These are phyloP conservation scores for Acaromyces ingoldii DNA, from an alignment of 1,284 basidiomycete genomes.

Conservation along the genomic window DNA sequence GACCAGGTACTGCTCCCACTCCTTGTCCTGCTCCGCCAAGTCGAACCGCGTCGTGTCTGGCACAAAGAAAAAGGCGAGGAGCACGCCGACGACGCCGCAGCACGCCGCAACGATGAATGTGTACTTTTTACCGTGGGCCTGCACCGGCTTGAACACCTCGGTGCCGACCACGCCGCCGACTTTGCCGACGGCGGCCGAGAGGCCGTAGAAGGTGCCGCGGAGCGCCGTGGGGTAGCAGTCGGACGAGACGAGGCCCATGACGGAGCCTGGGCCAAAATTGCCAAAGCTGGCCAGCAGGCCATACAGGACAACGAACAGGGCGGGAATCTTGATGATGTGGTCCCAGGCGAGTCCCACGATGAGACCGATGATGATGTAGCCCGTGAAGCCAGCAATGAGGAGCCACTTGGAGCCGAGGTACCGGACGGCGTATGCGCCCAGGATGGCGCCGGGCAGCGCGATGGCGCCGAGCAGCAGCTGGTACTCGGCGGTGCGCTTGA, in stretches of 20 bases:
- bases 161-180: constrained; percentile 71
- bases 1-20: constrained; percentile 61
- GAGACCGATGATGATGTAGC: constrained; percentile 68
- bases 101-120: constrained; percentile 29
- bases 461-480: constrained; percentile 66
- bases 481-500: constrained; percentile 59
- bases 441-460: constrained; percentile 63
- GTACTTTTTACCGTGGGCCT: constrained; percentile 52
- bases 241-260: constrained; percentile 61
- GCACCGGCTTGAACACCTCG: constrained; percentile 71
- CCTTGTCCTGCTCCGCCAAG: constrained; percentile 64
- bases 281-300: constrained; percentile 52
- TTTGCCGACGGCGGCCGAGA: constrained; percentile 66
- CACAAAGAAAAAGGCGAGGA: constrained; percentile 51
- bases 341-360: constrained; percentile 61
- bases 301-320: constrained; percentile 59
- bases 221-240: constrained; percentile 50
- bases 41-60: constrained; percentile 67
- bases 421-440: constrained; percentile 57
- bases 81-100: constrained; percentile 47
- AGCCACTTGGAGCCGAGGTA: constrained; percentile 28
- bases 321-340: constrained; percentile 63
- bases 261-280: constrained; percentile 69
- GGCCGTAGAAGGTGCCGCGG: constrained; percentile 52
- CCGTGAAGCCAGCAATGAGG: constrained; percentile 69